Percentiles rank a stretch among this genome's conserved stretches.
These are phyloP conservation scores for Microsporum canis DNA, from an alignment of 2,329 filamentous ascomycete genomes.

Conservation along the genomic window DNA sequence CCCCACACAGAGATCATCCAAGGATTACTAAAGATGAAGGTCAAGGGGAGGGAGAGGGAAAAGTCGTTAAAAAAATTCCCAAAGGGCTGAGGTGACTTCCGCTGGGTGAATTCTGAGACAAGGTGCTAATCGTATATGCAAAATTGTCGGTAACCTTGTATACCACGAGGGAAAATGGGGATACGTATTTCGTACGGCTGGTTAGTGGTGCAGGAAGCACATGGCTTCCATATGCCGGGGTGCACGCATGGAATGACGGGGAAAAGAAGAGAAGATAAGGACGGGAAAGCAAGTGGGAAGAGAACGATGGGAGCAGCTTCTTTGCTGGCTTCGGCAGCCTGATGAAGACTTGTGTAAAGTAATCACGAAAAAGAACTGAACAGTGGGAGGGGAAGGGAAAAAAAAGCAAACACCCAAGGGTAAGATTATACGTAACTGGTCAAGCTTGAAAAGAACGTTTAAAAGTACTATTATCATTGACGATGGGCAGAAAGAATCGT, in stretches of 20 bases:
- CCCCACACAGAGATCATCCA: constrained; percentile 3
- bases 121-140: neutral
- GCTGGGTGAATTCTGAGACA: neutral
- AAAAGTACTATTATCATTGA: neutral
- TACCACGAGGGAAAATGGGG: neutral
- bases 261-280: neutral
- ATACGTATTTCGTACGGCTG: neutral
- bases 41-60: neutral
- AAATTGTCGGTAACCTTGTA: neutral
- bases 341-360: neutral
- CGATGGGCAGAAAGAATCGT: neutral
- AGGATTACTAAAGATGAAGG: neutral
- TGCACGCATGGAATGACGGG: neutral
- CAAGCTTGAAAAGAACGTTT: neutral
- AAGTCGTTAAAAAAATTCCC: neutral
- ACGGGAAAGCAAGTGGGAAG: neutral
- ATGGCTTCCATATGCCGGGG: neutral
- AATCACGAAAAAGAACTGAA: neutral
- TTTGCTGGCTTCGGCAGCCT: neutral
- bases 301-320: neutral
- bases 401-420: neutral
- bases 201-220: neutral
- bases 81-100: neutral
- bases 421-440: neutral
- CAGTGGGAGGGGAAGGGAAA: neutral